Evolutionary conservation across 495 filamentous ascomycete species (phyloP).

Genomic region (Penicillium coprophilum): DNA sequence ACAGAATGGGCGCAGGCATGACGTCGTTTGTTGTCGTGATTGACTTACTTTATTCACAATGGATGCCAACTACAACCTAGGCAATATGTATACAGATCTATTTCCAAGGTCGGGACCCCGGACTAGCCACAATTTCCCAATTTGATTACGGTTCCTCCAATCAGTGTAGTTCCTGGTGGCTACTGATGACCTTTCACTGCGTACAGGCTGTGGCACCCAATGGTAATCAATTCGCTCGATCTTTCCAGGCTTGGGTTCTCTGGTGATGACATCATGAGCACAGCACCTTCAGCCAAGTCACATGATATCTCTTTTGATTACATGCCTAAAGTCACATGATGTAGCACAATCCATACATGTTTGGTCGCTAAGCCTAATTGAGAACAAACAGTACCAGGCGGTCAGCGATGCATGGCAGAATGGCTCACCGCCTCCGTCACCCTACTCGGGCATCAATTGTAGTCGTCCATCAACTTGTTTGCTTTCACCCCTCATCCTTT

Average conservation of each 20-base stretch:
- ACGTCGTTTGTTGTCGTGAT: conserved; percentile 4
- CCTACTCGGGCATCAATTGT: background rate
- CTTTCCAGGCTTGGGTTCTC: background rate
- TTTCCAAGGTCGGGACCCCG: background rate
- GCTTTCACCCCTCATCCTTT: background rate
- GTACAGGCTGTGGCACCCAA: background rate
- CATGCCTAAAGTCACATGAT: background rate
- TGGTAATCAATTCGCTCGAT: background rate
- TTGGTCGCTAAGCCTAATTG: background rate
- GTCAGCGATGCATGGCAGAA: conserved; percentile 11
- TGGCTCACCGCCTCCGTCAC: conserved; percentile 16
- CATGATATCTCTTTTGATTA: too few relatives aligned
- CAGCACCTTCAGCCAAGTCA: too few relatives aligned
- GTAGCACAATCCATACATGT: background rate
- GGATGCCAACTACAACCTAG: background rate
- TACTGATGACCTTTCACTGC: background rate
- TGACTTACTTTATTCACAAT: background rate
- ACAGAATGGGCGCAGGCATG: background rate
- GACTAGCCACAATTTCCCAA: background rate
- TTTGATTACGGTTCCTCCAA: background rate
- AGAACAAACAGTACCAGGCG: conserved; percentile 12
- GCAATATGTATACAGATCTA: background rate
- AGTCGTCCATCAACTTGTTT: background rate
- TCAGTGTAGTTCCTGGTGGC: background rate
- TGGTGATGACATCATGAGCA: conserved; percentile 1